phyloP scores from a whole-genome alignment of 352 stramenopile species.

The Globisporangium abappressorium region DNA sequence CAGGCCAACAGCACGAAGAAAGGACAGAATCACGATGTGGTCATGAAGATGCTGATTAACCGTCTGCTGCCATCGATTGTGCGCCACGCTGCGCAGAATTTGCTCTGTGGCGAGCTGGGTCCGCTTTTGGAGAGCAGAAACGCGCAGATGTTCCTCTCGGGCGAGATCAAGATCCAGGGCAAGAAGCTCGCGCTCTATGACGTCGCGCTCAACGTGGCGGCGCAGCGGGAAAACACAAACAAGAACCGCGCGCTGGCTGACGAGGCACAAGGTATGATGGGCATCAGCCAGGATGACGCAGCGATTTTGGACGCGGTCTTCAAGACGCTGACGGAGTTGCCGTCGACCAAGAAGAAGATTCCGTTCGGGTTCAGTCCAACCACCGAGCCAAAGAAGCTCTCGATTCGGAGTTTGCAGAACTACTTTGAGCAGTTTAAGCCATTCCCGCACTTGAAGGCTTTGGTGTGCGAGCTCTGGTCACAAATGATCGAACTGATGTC shows the following conservation, averaged over 20 bases:
- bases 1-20: conserved; percentile 51
- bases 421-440: conserved; percentile 65
- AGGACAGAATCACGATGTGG: conserved; percentile 63
- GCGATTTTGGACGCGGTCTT: conserved; percentile 45
- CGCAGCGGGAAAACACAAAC: conserved; percentile 6
- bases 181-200: conserved; percentile 61
- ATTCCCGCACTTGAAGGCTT: conserved; percentile 37
- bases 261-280: conserved; percentile 46
- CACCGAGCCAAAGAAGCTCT: conserved; percentile 30
- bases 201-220: conserved; percentile 24
- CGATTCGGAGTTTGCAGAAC: conserved; percentile 59
- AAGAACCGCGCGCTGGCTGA: conserved; percentile 37
- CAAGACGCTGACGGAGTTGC: conserved; percentile 46
- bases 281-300: conserved; percentile 44
- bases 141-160: conserved; percentile 54
- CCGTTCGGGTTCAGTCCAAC: conserved; percentile 35
- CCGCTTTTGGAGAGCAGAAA: conserved; percentile 49
- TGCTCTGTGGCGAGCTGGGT: conserved; percentile 64
- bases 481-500: conserved; percentile 45
- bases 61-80: conserved; percentile 62
- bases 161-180: conserved; percentile 62
- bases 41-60: conserved; percentile 84
- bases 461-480: conserved; percentile 54
- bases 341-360: conserved; percentile 48
- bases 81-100: conserved; percentile 45